These are phyloP conservation scores for Chrysoporthe austroafricana DNA, from an alignment of 2,329 filamentous ascomycete genomes.

Conservation along the genomic window DNA sequence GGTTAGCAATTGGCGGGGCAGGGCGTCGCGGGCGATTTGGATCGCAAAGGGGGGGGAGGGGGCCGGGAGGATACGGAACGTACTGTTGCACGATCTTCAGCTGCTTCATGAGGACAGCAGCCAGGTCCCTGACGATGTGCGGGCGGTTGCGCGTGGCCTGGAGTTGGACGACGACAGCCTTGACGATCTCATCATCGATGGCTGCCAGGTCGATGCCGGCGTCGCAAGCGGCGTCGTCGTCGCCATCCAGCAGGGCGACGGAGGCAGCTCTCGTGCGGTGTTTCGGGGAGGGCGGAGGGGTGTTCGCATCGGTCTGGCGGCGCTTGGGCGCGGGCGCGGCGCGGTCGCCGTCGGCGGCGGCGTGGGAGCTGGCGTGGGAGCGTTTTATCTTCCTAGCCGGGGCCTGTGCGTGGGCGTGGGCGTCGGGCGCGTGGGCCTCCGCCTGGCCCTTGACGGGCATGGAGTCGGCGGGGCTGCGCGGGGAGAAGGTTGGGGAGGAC, in stretches of 20 bases:
- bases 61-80: constrained; percentile 45
- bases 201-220: constrained; percentile 74
- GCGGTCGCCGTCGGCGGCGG: constrained; percentile 35
- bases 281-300: constrained; percentile 77
- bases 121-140: constrained; percentile 92
- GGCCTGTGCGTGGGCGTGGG: constrained; percentile 41
- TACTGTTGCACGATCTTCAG: constrained; percentile 91
- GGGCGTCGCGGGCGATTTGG: constrained; percentile 15
- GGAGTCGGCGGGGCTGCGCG: constrained; percentile 23
- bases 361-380: constrained; percentile 62
- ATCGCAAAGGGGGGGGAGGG: constrained; percentile 28
- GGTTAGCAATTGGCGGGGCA: constrained; percentile 36
- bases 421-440: background rate
- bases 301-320: constrained; percentile 62
- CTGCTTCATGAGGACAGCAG: constrained; percentile 73
- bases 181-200: constrained; percentile 94
- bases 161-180: constrained; percentile 84
- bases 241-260: constrained; percentile 46
- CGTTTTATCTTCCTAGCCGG: constrained; percentile 74
- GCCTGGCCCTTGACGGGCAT: constrained; percentile 26
- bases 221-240: constrained; percentile 37
- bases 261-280: constrained; percentile 39
- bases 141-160: constrained; percentile 90
- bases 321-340: constrained; percentile 39
- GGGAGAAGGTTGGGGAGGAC: constrained; percentile 36